phyloP scores from a whole-genome alignment of 176 grass and related monocot species.

The Poa annua region DNA sequence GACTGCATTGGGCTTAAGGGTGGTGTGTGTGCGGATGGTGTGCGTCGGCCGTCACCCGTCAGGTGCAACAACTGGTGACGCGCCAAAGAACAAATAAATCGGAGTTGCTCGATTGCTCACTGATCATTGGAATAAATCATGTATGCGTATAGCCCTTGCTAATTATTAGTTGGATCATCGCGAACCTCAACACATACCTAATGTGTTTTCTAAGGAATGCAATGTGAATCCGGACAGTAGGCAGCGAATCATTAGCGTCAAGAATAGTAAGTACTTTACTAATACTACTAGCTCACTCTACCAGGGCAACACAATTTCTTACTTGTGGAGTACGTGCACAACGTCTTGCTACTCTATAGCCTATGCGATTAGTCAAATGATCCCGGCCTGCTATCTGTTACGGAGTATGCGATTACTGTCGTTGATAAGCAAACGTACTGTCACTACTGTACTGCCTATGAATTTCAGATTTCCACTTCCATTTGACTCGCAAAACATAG shows the following conservation, averaged over 20 bases:
- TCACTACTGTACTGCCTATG: not conserved
- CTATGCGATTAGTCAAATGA: not conserved
- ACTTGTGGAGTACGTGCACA: not conserved
- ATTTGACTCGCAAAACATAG: not conserved
- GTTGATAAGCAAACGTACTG: not conserved
- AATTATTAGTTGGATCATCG: not conserved
- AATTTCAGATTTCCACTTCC: not conserved
- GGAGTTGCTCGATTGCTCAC: not conserved
- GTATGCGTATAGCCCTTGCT: not conserved
- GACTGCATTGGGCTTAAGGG: too few species aligned
- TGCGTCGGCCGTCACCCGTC: too few species aligned
- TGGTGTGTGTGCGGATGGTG: too few species aligned
- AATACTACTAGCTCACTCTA: not conserved
- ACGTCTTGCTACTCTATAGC: slow-evolving; percentile 3
- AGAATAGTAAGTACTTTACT: too few species aligned
- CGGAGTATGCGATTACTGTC: not conserved
- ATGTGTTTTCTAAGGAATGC: not conserved
- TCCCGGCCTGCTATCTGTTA: not conserved
- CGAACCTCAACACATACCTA: not conserved
- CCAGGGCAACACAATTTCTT: not conserved
- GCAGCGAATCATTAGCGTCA: not conserved
- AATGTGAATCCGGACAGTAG: not conserved
- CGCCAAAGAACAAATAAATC: too few species aligned
- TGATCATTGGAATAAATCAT: not conserved
- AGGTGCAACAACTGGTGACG: too few species aligned